phyloP scores from a whole-genome alignment of 768 basidiomycete species.

The Cyclocybe cylindracea region DNA sequence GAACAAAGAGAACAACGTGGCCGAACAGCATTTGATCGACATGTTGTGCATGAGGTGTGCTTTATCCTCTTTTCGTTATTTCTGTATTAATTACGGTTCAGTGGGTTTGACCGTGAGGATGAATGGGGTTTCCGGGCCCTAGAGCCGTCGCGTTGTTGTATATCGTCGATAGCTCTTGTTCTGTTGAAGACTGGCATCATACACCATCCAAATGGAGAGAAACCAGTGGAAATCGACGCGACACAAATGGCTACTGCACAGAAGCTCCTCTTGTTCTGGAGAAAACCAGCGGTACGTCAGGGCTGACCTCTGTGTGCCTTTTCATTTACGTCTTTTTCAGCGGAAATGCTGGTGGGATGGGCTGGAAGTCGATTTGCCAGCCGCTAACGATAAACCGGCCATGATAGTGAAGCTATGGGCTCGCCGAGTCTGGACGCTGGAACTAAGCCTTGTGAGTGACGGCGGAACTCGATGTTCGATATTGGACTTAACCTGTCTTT shows the following conservation, averaged over 20 bases:
- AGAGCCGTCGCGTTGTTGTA: constrained; percentile 95
- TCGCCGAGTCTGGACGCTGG: constrained; percentile 96
- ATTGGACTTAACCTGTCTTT: background rate
- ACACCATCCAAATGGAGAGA: constrained; percentile 69
- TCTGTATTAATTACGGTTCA: constrained; percentile 28
- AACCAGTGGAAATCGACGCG: constrained; percentile 82
- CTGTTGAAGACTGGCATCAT: constrained; percentile 95
- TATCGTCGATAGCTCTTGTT: constrained; percentile 97
- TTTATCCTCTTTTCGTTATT: constrained; percentile 4
- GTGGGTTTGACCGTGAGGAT: constrained; percentile 97
- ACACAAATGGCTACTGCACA: constrained; percentile 97
- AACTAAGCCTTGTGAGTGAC: constrained; percentile 81
- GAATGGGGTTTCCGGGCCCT: constrained; percentile 97
- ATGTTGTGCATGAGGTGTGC: constrained; percentile 99
- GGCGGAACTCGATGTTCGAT: background rate
- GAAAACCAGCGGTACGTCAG: constrained; percentile 93
- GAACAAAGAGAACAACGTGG: constrained; percentile 98
- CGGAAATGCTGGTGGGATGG: constrained; percentile 99
- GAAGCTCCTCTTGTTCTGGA: constrained; percentile 96
- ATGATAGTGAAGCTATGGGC: constrained; percentile 91
- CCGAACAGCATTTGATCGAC: constrained; percentile 98
- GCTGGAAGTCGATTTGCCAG: constrained; percentile 81
- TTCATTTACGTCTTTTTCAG: constrained; percentile 39
- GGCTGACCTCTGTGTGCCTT: constrained; percentile 4
- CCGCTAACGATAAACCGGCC: constrained; percentile 48